Conservation (phyloP, 2,329 filamentous ascomycete genomes). For the Paecilomyces formosus region DNA sequence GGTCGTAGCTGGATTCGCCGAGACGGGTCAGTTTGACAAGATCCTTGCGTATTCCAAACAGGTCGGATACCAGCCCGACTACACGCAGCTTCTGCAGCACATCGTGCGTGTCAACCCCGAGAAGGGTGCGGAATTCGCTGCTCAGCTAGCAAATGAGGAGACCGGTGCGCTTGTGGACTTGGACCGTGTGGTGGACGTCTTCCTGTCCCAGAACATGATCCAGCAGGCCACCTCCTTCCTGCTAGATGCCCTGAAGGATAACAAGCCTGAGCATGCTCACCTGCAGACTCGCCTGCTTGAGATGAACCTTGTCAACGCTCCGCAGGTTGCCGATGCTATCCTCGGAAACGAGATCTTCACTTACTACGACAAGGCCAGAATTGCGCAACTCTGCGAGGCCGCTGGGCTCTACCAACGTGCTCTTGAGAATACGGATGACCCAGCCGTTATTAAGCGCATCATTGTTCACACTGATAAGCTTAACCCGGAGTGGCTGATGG, state of each 20-base stretch:
- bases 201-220: conserved; percentile 96
- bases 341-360: conserved; percentile 98
- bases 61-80: conserved; percentile 88
- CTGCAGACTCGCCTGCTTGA: conserved; percentile 91
- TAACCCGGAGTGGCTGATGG: conserved; percentile 82
- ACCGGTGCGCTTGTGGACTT: conserved; percentile 82
- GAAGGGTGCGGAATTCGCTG: conserved; percentile 90
- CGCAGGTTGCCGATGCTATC: conserved; percentile 96
- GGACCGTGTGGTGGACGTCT: conserved; percentile 92
- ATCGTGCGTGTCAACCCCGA: conserved; percentile 87
- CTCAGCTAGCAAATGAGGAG: conserved; percentile 83
- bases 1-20: conserved; percentile 88
- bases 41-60: conserved; percentile 86
- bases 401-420: conserved; percentile 81
- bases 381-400: conserved; percentile 87
- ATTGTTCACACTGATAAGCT: conserved; percentile 77
- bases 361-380: conserved; percentile 84
- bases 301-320: conserved; percentile 96
- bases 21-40: conserved; percentile 94
- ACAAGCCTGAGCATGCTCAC: conserved; percentile 85
- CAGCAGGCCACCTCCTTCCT: conserved; percentile 98
- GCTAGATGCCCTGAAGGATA: conserved; percentile 88
- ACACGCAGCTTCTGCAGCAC: conserved; percentile 83
- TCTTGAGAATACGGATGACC: conserved; percentile 90
- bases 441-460: conserved; percentile 82